Conservation (phyloP, 208 protist species). For the Porcisia deanei region DNA sequence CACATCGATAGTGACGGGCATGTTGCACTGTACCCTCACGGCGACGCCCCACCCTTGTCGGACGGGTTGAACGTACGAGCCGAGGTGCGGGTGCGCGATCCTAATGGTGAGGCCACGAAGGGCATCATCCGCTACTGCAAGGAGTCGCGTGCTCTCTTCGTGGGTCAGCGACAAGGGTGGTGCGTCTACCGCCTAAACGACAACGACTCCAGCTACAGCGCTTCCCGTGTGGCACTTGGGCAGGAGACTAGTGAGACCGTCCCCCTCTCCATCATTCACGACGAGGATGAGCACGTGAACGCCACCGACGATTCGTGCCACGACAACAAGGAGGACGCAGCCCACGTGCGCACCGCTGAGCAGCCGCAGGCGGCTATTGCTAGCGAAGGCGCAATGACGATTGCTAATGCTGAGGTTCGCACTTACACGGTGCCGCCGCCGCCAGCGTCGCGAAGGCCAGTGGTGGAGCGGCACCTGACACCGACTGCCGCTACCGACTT, state of each 20-base stretch:
- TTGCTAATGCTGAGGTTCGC: constrained; percentile 8
- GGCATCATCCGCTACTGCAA: constrained; percentile 22
- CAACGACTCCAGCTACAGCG: background rate
- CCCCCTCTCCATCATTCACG: constrained; percentile 25
- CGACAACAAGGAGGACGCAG: background rate
- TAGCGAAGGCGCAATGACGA: constrained; percentile 7
- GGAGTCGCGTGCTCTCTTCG: constrained; percentile 8
- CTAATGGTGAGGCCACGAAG: constrained; percentile 35
- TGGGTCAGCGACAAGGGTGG: constrained; percentile 25
- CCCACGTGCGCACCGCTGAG: background rate
- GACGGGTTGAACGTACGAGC: constrained; percentile 63
- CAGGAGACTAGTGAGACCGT: background rate
- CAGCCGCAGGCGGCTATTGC: background rate
- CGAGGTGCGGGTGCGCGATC: constrained; percentile 66
- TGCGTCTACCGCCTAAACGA: constrained; percentile 33
- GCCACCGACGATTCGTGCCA: constrained; percentile 18
- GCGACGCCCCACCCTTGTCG: constrained; percentile 28
- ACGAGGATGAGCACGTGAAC: constrained; percentile 30
- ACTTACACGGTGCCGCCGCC: constrained; percentile 16
- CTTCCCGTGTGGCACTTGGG: background rate
- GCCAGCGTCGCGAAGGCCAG: constrained; percentile 9
- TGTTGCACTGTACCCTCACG: constrained; percentile 62
- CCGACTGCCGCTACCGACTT: constrained; percentile 27
- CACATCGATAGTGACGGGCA: constrained; percentile 55
- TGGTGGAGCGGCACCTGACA: constrained; percentile 16